These are phyloP conservation scores for Naganishia onofrii DNA, from an alignment of 768 basidiomycete genomes.

Conservation along the genomic window DNA sequence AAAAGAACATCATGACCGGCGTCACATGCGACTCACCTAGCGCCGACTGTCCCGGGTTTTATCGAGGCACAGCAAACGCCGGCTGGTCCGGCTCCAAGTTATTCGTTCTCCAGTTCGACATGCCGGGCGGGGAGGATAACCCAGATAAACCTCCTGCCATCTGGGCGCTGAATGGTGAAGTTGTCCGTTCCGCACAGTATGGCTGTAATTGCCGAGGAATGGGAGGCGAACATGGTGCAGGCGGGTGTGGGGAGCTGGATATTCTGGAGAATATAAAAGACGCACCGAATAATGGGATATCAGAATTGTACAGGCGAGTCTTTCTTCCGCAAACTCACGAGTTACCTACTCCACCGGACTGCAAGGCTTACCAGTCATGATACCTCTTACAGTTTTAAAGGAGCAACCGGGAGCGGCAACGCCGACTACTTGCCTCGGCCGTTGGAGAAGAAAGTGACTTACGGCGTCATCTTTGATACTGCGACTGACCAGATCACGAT, in stretches of 20 bases:
- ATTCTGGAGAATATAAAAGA: not conserved
- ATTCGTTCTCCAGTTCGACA: not conserved
- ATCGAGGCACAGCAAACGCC: not conserved
- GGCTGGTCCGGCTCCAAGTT: constrained; percentile 6
- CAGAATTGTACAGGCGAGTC: not conserved
- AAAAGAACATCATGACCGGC: not conserved
- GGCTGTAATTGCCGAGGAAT: not conserved
- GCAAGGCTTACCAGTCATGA: not conserved
- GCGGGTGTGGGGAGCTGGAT: constrained; percentile 1
- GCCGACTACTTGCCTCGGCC: not conserved
- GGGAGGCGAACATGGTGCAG: not conserved
- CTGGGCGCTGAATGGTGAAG: not conserved
- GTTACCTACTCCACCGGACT: not conserved
- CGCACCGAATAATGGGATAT: not conserved
- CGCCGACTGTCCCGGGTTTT: not conserved
- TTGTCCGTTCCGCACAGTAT: not conserved
- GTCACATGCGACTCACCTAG: not conserved
- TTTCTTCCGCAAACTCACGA: not conserved
- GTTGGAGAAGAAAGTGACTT: not conserved
- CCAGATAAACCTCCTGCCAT: not conserved
- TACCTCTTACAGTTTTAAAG: not conserved
- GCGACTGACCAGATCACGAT: constrained; percentile 1
- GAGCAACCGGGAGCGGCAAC: not conserved
- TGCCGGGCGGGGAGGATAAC: not conserved
- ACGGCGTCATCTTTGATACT: constrained; percentile 9